phyloP scores from a whole-genome alignment of 345 rosid genomes.

The Eucalyptus microcorys region DNA sequence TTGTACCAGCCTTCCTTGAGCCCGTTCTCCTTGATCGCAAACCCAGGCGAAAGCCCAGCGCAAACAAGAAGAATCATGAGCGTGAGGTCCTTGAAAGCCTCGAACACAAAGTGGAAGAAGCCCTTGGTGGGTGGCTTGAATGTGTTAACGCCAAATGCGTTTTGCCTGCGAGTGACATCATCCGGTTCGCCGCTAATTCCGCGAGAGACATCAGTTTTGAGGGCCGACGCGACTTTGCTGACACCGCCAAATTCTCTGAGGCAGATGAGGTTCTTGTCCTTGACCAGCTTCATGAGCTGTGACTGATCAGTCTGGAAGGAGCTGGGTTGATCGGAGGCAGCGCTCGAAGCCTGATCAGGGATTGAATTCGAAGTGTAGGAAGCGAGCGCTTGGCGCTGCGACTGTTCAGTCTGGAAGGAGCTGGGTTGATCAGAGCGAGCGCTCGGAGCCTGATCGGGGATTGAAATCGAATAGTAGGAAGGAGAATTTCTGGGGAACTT shows the following conservation, averaged over 20 bases:
- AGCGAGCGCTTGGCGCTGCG: neutral
- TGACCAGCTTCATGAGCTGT: conserved; percentile 23
- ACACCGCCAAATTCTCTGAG: conserved; percentile 27
- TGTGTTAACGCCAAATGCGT: too few relatives aligned
- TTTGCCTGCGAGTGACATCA: too few relatives aligned
- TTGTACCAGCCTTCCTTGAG: conserved; percentile 40
- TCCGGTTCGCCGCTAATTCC: conserved; percentile 7
- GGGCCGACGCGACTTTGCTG: conserved; percentile 13
- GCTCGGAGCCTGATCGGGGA: too few relatives aligned
- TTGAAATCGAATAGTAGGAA: rapidly evolving
- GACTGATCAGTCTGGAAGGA: conserved; percentile 11
- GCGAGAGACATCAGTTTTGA: conserved; percentile 6
- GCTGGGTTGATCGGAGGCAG: conserved; percentile 16
- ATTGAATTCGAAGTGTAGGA: conserved; percentile 4
- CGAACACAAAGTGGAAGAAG: conserved; percentile 24
- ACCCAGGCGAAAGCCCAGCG: conserved; percentile 45
- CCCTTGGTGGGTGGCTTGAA: conserved; percentile 18
- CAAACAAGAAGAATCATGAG: conserved; percentile 39
- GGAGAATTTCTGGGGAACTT: too few relatives aligned
- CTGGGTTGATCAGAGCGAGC: rapidly evolving
- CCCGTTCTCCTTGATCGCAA: conserved; percentile 52
- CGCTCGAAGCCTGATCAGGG: conserved; percentile 31
- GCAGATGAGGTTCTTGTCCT: conserved; percentile 11
- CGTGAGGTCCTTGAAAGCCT: conserved; percentile 34
- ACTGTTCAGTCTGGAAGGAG: neutral